Evolutionary conservation across 164 flowering plant genomes (phyloP), one percentile per base, ranked within the genome.

Genomic region (Nymphaea colorata): DNA sequence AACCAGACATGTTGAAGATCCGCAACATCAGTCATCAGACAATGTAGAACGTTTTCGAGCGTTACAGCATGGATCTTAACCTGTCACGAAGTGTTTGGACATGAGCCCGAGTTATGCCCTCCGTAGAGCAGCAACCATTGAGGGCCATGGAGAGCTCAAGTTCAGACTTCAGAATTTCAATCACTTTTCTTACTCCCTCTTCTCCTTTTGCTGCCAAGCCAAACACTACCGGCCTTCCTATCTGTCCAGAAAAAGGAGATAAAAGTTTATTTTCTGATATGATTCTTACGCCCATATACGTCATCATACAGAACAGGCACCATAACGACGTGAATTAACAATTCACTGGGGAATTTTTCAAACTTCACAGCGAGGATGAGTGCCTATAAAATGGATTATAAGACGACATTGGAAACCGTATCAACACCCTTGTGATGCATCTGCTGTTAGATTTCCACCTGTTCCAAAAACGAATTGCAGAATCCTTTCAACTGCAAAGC

Each of bases 101-200:
- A 64, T 80, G 85, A 61, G 64, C 67, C 72, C 96, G 77, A n/a
- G 85, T 82, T 41, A 88, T 88, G 62, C 82, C 86, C 73, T 82
- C 80, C 43, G 87, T 2, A 41, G 72, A 66, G 3, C 81, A 71
- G 73, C 96, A 88, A 42, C 93, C 96, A 42, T 84, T 68, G 4
- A 88, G 87, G 43, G 91, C 87, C 93, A 88, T 88, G 18, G 84
- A 77, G 14, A 86, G 83, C 80, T 87, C 93, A 67, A 90, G 83
- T 74, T 88, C 90, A 71, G 81, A 79, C 70, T 78, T 85, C 69
- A 90, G 77, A 93, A 90, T 88, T 70, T 83, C 74, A 3, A 86
- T 42, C n/a, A 86, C 90, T 44, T 68, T 70, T 43, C 64, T 77
- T 16, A 77, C 89, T 6, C 93, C 91, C 42, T 64, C 16, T 66